A percentile compares a stretch with the other conserved stretches of the same genome.
Evolutionary conservation across 805 yeast species (phyloP).

Genomic region (Komagataella mondaviorum): DNA sequence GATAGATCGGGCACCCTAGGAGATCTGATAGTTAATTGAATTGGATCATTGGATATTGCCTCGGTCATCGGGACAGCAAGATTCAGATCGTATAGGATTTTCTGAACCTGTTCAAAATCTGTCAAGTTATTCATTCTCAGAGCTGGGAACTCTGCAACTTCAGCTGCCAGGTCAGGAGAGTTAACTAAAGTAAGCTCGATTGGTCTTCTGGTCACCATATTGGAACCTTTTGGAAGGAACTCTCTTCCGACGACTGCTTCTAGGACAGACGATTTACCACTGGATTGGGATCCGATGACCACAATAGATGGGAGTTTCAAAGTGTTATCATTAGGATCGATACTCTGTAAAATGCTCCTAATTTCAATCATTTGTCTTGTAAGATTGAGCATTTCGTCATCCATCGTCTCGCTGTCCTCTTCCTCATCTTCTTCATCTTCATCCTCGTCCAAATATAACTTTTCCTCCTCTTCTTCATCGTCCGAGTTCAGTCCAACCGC

Average conservation of each 20-base stretch:
- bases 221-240: conserved; percentile 90
- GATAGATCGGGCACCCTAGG: conserved; percentile 88
- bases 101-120: conserved; percentile 82
- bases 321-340: conserved; percentile 54
- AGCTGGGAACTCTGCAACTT: conserved; percentile 89
- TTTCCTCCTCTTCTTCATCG: conserved; percentile 31
- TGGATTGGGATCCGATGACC: conserved; percentile 93
- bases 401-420: conserved; percentile 37
- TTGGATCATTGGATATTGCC: conserved; percentile 87
- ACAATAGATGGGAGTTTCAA: conserved; percentile 88
- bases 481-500: conserved; percentile 21
- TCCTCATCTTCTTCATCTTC: conserved; percentile 31
- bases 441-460: conserved; percentile 24
- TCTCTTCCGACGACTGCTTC: conserved; percentile 98
- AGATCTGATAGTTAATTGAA: conserved; percentile 81
- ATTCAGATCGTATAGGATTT: conserved; percentile 75
- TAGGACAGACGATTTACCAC: conserved; percentile 93
- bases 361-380: conserved; percentile 97
- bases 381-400: conserved; percentile 73
- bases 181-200: conserved; percentile 88
- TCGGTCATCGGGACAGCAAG: conserved; percentile 82
- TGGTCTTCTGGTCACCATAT: conserved; percentile 97
- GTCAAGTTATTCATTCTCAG: conserved; percentile 70
- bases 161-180: conserved; percentile 67
- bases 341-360: conserved; percentile 58